Evolutionary conservation across 805 yeast genomes (phyloP), one percentile per base, ranked within the genome.

Genomic region (Kuraishia capsulata): DNA sequence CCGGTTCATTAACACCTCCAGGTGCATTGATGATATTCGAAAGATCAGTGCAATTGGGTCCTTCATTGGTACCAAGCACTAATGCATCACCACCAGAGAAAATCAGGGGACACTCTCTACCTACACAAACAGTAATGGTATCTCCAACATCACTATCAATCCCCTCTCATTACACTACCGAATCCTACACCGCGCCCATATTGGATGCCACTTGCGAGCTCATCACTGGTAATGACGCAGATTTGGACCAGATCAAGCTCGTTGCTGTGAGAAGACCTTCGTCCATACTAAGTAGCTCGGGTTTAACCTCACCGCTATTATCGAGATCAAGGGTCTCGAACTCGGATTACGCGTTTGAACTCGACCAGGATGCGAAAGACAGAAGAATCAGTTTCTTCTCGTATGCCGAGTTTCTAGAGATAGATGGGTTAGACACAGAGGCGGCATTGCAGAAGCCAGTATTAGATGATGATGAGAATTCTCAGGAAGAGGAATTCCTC

Each of bases 131-230:
- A 13, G 20, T 18, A 14, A 20, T 6, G 26, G 26, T 11, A 24
- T 11, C 26, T 8, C 32, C 16, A 29, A 11, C 10, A 20, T n/a
- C n/a, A n/a, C n/a, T n/a, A n/a, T n/a, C n/a, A n/a, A n/a, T 20
- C 18, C 37, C 38, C 23, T 9, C 33, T 11, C 54, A 59, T 48
- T 40, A 52, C 66, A 60, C 48, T 59, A 67, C 58, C 48, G 84
- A 85, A 55, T 83, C 87, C 56, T 73, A 60, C 47, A 83, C 86
- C 17, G 83, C 94, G 2, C 89, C 96, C 1, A 85, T 85, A 5
- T 64, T 86, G 47, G 95, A 85, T 49, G 86, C 95, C 6, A 73
- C 92, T 4, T 70, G 78, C 16, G 75, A 81, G 42, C 64, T 83
- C 28, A 67, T 78, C 32, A 72, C 78, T 11, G 78, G 77, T 48